Evolutionary conservation across 352 stramenopile genomes (phyloP).

Genomic region (Pythium sp.): DNA sequence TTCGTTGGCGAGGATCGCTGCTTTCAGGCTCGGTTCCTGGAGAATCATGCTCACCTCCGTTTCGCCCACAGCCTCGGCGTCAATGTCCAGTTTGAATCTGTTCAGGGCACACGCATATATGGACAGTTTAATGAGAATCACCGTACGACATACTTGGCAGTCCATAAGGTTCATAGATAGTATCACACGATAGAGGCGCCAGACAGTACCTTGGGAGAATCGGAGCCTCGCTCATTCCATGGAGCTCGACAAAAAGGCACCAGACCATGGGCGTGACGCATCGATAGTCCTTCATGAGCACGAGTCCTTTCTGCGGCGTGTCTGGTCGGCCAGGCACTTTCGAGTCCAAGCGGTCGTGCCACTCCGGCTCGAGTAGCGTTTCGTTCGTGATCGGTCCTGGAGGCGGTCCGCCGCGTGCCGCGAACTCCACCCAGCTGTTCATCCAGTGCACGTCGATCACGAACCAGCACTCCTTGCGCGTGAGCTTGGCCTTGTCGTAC

Average conservation of each 20-base stretch:
- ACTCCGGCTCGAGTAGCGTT: slow-evolving; percentile 45
- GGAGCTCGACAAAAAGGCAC: slow-evolving; percentile 58
- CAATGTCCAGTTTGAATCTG: slow-evolving; percentile 31
- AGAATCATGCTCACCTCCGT: slow-evolving; percentile 23
- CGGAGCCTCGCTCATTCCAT: slow-evolving; percentile 45
- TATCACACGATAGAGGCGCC: too few species aligned
- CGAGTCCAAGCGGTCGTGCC: slow-evolving; percentile 31
- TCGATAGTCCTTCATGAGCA: slow-evolving; percentile 56
- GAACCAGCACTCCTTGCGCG: slow-evolving; percentile 74
- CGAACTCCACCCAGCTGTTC: slow-evolving; percentile 57
- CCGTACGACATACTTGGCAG: not conserved
- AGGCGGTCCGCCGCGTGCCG: slow-evolving; percentile 34
- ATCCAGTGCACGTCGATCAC: slow-evolving; percentile 62
- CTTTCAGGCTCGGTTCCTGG: slow-evolving; percentile 29
- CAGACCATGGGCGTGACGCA: slow-evolving; percentile 78
- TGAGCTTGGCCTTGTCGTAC: slow-evolving; percentile 49
- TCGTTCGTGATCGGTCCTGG: slow-evolving; percentile 64
- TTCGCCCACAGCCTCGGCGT: slow-evolving; percentile 22
- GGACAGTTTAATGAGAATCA: not conserved
- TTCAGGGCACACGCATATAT: not conserved
- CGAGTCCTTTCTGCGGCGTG: slow-evolving; percentile 35
- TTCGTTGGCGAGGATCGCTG: slow-evolving; percentile 25
- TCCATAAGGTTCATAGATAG: not conserved
- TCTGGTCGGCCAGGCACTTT: slow-evolving; percentile 32
- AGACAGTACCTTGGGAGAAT: slow-evolving; percentile 23